A percentile compares a stretch with the other conserved stretches of the same genome.
These are phyloP conservation scores for Pisolithus marmoratus DNA, from an alignment of 768 basidiomycete species.

Conservation along the genomic window DNA sequence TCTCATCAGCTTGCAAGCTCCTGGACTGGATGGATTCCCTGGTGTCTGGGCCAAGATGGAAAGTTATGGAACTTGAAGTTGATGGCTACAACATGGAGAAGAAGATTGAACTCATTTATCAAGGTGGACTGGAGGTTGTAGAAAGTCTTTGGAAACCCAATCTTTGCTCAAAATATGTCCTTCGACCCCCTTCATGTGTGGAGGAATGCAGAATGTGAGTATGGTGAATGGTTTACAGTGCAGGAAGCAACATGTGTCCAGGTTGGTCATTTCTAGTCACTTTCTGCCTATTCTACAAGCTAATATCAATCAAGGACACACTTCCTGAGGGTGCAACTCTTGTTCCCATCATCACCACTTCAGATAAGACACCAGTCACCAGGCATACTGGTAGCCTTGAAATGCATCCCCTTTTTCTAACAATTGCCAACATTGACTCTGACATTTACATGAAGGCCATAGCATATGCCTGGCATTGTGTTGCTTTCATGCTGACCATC, in stretches of 20 bases:
- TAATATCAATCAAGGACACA: background rate
- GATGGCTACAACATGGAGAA: slow-evolving; percentile 9
- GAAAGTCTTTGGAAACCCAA: too few relatives aligned
- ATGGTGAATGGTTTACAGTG: too few relatives aligned
- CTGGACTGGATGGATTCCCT: slow-evolving; percentile 13
- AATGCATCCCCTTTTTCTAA: slow-evolving; percentile 28
- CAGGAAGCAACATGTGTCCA: too few relatives aligned
- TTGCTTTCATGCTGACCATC: slow-evolving; percentile 25
- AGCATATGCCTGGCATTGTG: slow-evolving; percentile 6
- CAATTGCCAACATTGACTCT: slow-evolving; percentile 26
- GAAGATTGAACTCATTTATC: slow-evolving; percentile 17
- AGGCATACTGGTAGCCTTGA: slow-evolving; percentile 23
- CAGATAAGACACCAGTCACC: slow-evolving; percentile 31
- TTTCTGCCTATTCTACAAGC: background rate
- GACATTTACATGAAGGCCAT: slow-evolving; percentile 24
- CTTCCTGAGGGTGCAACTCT: slow-evolving; percentile 14
- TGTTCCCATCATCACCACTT: slow-evolving; percentile 25
- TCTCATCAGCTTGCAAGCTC: slow-evolving; percentile 16
- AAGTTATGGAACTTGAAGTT: slow-evolving; percentile 5
- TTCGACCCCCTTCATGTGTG: too few relatives aligned
- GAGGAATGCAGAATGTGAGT: too few relatives aligned
- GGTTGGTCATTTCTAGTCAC: too few relatives aligned
- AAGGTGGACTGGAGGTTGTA: slow-evolving; percentile 20
- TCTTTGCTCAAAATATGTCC: too few relatives aligned
- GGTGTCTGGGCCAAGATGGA: slow-evolving; percentile 18